Conservation (phyloP, 1,139 yeast genomes). For the Entelexis paramagnoliae region DNA sequence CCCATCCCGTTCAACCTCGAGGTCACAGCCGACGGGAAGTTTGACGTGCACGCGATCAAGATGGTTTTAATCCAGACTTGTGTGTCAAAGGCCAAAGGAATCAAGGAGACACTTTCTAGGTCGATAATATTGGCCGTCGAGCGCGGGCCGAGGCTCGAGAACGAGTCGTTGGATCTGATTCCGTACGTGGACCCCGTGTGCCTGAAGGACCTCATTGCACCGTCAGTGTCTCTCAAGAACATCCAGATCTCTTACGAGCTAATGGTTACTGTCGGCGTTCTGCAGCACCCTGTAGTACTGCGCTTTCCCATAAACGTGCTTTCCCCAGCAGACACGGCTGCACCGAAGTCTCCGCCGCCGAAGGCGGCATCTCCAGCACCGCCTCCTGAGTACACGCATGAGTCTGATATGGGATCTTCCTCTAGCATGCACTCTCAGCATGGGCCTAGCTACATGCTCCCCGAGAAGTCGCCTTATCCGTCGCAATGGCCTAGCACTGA, state of each 20-base stretch:
- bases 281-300: not conserved
- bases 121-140: not conserved
- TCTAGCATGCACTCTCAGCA: too few species aligned
- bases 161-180: not conserved
- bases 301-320: conserved; percentile 1
- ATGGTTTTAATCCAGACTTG: not conserved
- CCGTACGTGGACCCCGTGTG: not conserved
- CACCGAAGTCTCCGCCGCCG: not conserved
- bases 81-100: not conserved
- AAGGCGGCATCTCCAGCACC: not conserved
- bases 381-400: not conserved
- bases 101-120: not conserved
- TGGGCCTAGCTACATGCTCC: not conserved
- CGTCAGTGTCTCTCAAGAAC: not conserved
- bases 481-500: too few species aligned
- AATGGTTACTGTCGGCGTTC: not conserved
- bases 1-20: not conserved
- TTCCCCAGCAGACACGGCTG: not conserved
- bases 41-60: not conserved
- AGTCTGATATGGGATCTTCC: too few species aligned
- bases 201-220: not conserved
- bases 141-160: not conserved
- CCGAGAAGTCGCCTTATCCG: not conserved
- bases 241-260: not conserved
- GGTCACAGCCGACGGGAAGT: not conserved